These are phyloP conservation scores for Globisporangium nunn DNA, from an alignment of 352 stramenopile genomes.

Conservation along the genomic window DNA sequence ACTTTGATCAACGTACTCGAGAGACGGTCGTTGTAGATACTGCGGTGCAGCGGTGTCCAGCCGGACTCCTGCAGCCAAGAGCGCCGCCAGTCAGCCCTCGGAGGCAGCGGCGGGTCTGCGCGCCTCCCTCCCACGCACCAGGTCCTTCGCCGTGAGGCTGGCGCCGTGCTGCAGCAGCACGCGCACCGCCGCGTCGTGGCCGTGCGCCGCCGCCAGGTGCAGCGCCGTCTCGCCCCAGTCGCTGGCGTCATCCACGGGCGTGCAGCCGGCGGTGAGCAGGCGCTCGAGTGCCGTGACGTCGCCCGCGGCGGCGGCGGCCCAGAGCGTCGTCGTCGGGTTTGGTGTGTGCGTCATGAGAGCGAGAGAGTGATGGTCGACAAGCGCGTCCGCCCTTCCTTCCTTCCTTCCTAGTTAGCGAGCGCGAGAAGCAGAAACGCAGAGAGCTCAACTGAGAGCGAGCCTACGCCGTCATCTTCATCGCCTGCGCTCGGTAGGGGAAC, in stretches of 20 bases:
- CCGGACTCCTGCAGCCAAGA: slow-evolving; percentile 55
- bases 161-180: slow-evolving; percentile 54
- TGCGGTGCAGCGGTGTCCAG: slow-evolving; percentile 75
- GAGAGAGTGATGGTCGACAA: not conserved
- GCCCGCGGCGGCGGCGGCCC: slow-evolving; percentile 1
- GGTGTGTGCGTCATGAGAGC: not conserved
- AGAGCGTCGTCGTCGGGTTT: slow-evolving; percentile 4
- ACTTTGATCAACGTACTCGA: slow-evolving; percentile 34
- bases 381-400: too few species aligned
- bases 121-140: slow-evolving; percentile 27
- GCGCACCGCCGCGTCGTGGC: slow-evolving; percentile 41
- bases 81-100: slow-evolving; percentile 1
- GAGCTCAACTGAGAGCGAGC: not conserved
- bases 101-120: not conserved
- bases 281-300: slow-evolving; percentile 2
- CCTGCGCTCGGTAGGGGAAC: not conserved
- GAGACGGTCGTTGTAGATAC: slow-evolving; percentile 57
- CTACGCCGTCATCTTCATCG: not conserved
- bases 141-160: slow-evolving; percentile 42
- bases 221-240: slow-evolving; percentile 68
- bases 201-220: slow-evolving; percentile 53
- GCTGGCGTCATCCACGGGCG: slow-evolving; percentile 54
- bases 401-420: not conserved
- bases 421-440: not conserved
- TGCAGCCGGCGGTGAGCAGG: slow-evolving; percentile 20